phyloP scores from a whole-genome alignment of 495 filamentous ascomycete species.

The Aspergillus indologenus region DNA sequence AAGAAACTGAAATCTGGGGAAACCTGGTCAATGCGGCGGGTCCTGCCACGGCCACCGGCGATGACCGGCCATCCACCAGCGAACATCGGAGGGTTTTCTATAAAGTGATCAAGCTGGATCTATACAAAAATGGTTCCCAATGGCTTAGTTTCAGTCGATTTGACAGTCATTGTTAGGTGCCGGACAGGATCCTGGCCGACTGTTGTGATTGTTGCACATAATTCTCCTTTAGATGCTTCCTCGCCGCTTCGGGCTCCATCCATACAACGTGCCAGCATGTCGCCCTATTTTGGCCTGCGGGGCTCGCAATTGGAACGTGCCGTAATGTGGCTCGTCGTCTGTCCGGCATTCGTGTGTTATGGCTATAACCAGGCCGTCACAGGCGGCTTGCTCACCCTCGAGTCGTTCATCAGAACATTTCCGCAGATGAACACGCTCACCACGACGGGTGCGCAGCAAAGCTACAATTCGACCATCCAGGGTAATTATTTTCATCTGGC shows the following conservation, averaged over 20 bases:
- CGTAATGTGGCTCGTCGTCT: conserved; percentile 37
- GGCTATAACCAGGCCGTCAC: conserved; percentile 51
- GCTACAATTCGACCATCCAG: conserved; percentile 41
- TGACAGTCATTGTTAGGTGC: not conserved
- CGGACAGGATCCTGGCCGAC: not conserved
- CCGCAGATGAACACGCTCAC: conserved; percentile 52
- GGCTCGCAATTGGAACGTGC: conserved; percentile 34
- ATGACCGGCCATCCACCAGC: conserved; percentile 6
- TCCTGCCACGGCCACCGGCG: conserved; percentile 13
- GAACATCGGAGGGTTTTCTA: conserved; percentile 1
- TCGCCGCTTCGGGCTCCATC: not conserved
- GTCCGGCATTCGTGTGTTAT: conserved; percentile 50
- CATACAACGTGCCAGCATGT: conserved; percentile 8
- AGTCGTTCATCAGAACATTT: conserved; percentile 44
- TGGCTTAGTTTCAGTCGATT: not conserved
- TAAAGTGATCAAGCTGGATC: not conserved
- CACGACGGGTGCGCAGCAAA: conserved; percentile 28
- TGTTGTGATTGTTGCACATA: conserved; percentile 3
- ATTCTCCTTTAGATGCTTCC: not conserved
- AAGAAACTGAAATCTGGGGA: conserved; percentile 10
- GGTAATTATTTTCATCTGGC: conserved; percentile 20
- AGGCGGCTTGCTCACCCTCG: conserved; percentile 39
- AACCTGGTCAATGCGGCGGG: conserved; percentile 6
- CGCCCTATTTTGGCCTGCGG: conserved; percentile 42
- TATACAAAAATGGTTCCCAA: not conserved